A percentile compares a stretch with the other conserved stretches of the same genome.
Conservation (phyloP, 2,329 filamentous ascomycete genomes). For the Aspergillus intermedius region DNA sequence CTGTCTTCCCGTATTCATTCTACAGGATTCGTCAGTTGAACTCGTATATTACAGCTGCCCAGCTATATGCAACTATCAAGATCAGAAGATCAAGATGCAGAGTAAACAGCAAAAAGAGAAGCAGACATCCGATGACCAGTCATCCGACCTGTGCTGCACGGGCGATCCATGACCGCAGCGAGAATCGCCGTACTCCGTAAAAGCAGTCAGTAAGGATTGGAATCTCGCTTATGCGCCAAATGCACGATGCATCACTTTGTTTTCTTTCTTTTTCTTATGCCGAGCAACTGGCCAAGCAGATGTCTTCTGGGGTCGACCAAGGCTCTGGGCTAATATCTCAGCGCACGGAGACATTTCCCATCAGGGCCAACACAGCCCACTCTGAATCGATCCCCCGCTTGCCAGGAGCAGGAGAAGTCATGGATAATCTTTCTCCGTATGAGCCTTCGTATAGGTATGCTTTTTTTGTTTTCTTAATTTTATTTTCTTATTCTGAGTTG, state of each 20-base stretch:
- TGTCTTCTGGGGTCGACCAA: neutral
- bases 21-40: too few relatives aligned
- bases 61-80: too few relatives aligned
- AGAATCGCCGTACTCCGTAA: too few relatives aligned
- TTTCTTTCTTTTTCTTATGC: neutral
- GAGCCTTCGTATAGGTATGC: too few relatives aligned
- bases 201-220: too few relatives aligned
- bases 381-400: neutral
- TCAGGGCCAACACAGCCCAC: neutral
- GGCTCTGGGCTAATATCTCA: neutral
- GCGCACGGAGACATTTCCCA: neutral
- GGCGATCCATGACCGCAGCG: neutral
- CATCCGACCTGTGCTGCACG: neutral
- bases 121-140: neutral
- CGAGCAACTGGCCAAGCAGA: neutral
- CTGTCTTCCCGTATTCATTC: too few relatives aligned
- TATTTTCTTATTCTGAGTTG: too few relatives aligned
- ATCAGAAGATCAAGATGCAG: too few relatives aligned
- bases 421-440: neutral
- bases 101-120: too few relatives aligned
- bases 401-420: neutral
- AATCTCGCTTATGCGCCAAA: neutral
- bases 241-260: constrained; percentile 1
- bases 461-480: too few relatives aligned
- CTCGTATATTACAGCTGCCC: too few relatives aligned